Base-by-base conservation (phyloP, 495 filamentous ascomycete species). In the Bombardia bombarda region DNA sequence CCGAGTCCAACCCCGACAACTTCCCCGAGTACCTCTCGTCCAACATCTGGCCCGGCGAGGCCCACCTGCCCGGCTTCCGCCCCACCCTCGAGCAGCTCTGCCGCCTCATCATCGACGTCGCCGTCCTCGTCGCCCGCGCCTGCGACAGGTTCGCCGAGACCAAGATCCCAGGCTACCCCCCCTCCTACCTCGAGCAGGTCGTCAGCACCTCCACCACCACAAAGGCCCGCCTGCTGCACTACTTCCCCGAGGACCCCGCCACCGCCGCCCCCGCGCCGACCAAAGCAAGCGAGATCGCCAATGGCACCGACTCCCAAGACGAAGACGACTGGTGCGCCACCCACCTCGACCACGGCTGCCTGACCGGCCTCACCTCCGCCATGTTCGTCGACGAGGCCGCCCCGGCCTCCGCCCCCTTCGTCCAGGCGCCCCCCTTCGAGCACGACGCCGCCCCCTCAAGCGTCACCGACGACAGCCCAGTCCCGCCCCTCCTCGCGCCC, bases 281-380 rank as follows among this genome's bases (percentile, higher is more conserved):
- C 40, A 38, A 38, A 38, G 38, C 38, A 20, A 49, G 35, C 25
- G 53, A 43, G 38, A 50, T 34, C 21, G 59, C 58, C 10, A 60
- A 62, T 19, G 49, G 42, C 20, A 37, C 17, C 8, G 52, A 46
- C 2, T 62, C 68, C 5, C 53, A 60, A n/a, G 75, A 78, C 26
- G 80, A 84, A 43, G 90, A 96, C 60, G 86, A 90, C 60, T 99
- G 92, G 92, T 99, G 92, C 62, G 86, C 89, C 3, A 95, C 88
- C 2, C 93, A 98, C 59, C 67, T 90, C 37, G 90, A 95, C 59
- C 87, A 95, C 50, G 88, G 90, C 38, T 96, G 92, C 60, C 70
- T 98, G 19, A 95, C 89, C 0, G 92, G 92, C 14, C 72, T 99
- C 23, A 99, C 93, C 1, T 88, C 84, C 5, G 88, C 90, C 31